Conservation (phyloP, 106 monocot species). For the Apostasia shenzhenica region DNA sequence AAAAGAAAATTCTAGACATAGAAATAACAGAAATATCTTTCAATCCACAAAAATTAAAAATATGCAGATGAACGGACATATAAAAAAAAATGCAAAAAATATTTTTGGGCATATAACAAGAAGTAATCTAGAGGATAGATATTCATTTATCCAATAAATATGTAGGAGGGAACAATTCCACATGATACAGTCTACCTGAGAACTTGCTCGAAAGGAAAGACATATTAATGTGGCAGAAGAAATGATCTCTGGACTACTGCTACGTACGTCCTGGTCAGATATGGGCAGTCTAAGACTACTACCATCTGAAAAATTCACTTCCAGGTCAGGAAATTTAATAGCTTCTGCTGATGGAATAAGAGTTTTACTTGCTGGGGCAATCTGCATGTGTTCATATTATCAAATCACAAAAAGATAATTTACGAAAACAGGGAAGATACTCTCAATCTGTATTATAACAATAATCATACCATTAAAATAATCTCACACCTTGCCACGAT, state of each 20-base stretch:
- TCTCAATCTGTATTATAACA: background rate
- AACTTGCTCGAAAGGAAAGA: slow-evolving; percentile 93
- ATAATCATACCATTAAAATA: slow-evolving; percentile 8
- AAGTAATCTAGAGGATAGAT: background rate
- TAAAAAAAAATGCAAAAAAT: too few species aligned
- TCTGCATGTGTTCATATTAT: slow-evolving; percentile 35
- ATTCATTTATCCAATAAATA: background rate
- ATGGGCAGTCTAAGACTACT: slow-evolving; percentile 39
- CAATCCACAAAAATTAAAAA: too few species aligned
- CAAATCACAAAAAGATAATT: slow-evolving; percentile 7
- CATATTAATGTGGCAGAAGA: slow-evolving; percentile 56
- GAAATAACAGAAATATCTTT: too few species aligned
- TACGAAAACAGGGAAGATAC: background rate
- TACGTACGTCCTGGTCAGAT: slow-evolving; percentile 16
- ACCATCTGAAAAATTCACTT: slow-evolving; percentile 49
- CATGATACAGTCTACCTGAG: slow-evolving; percentile 41
- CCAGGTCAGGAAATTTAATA: slow-evolving; percentile 71
- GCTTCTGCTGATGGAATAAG: slow-evolving; percentile 57
- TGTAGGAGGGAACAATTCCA: background rate
- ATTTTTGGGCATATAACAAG: too few species aligned
- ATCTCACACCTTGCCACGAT: slow-evolving; percentile 58
- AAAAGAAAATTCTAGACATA: too few species aligned
- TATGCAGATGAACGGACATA: too few species aligned
- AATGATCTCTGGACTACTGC: slow-evolving; percentile 4
- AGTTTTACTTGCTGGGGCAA: slow-evolving; percentile 80